These are phyloP conservation scores for Venturia asperata DNA, from an alignment of 2,329 filamentous ascomycete species.

Conservation along the genomic window DNA sequence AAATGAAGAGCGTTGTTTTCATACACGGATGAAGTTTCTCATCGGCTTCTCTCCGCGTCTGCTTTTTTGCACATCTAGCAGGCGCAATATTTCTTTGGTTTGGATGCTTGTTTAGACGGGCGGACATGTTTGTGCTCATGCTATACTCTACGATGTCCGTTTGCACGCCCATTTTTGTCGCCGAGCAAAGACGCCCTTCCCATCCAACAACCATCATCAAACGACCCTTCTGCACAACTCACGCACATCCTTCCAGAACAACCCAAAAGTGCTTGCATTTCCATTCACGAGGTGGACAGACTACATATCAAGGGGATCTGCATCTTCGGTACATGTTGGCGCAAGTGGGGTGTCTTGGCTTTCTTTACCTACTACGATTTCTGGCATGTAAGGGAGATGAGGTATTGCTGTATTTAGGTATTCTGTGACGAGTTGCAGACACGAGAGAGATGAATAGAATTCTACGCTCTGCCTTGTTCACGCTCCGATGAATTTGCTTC, in stretches of 20 bases:
- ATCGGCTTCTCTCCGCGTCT: not conserved
- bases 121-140: not conserved
- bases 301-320: not conserved
- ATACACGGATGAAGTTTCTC: not conserved
- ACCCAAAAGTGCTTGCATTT: constrained; percentile 10
- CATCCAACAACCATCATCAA: not conserved
- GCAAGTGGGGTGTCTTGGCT: not conserved
- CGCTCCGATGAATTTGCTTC: too few species aligned
- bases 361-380: not conserved
- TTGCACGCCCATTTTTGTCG: not conserved
- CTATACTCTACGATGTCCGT: not conserved
- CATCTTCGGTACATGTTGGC: constrained; percentile 8
- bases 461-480: not conserved
- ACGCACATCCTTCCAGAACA: not conserved
- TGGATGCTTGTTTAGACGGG: constrained; percentile 13
- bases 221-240: not conserved
- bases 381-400: not conserved
- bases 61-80: not conserved
- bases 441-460: not conserved
- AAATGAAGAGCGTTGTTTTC: constrained; percentile 13
- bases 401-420: constrained; percentile 8
- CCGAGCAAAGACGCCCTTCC: not conserved
- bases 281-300: not conserved
- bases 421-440: constrained; percentile 7
- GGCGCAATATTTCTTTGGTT: constrained; percentile 9